Evolutionary conservation across 768 basidiomycete species (phyloP), one percentile per base, ranked within the genome.

Genomic region (Boletellus emodensis): DNA sequence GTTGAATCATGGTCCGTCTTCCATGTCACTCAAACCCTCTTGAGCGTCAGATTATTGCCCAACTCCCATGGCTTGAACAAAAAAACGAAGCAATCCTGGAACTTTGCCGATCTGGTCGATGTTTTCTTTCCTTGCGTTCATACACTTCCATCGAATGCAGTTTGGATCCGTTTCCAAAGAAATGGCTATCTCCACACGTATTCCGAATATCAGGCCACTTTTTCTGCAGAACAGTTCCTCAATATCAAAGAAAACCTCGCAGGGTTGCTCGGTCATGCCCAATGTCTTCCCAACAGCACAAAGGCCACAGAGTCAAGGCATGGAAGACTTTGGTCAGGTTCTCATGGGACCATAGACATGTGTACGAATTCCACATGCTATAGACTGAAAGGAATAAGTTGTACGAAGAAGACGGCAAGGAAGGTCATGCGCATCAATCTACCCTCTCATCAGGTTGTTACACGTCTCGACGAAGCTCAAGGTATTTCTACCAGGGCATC

Each of bases 351-450:
- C 4, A 15, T 53, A 4, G 15, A 45, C n/a, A 32, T 53, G 33
- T 3, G 22, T 4, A 53, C 52, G 6, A 53, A 53, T 18, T 45
- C 52, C 17, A 49, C 0, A 28, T 40, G 6, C 35, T 53, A 53
- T 41, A 45, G 12, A 17, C 8, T 53, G 2, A 53, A 26, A n/a
- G 52, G 44, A 33, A 41, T 53, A 15, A 6, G 50, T 12, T 4
- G 12, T 32, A 4, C 12, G 2, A 52, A 37, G 44, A 2, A 4
- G 0, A 36, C 33, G 2, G 0, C 18, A 47, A 52, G 34, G n/a
- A 52, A 38, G 22, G 40, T 43, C 7, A 52, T 46, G 40, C n/a
- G 41, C n/a, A 52, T 52, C 4, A 52, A 52, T 28, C 35, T 52
- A 1, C 40, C 51, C 4, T 18, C 40, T 7, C 40, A 33, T 1